A percentile compares a stretch with the other conserved stretches of the same genome.
These are phyloP conservation scores for Didymella lethalis DNA, from an alignment of 2,329 filamentous ascomycete species.

Conservation along the genomic window DNA sequence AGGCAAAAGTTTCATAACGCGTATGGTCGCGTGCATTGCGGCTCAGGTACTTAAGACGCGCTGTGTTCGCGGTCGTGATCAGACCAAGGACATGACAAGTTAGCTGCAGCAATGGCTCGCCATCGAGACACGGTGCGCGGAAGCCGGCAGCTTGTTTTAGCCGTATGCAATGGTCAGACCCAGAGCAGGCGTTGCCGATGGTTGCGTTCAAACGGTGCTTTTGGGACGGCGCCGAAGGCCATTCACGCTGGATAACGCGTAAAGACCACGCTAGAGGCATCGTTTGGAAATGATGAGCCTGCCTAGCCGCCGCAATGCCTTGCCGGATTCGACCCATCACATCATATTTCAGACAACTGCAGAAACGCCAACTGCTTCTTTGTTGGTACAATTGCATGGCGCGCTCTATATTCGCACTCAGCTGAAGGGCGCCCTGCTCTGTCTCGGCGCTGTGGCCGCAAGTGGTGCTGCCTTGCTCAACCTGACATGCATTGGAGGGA, in stretches of 20 bases:
- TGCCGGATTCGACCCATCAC: slow-evolving; percentile 34
- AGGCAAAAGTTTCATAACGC: slow-evolving; percentile 32
- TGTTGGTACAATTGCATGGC: slow-evolving; percentile 24
- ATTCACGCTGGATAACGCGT: slow-evolving; percentile 28
- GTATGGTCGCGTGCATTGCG: slow-evolving; percentile 43
- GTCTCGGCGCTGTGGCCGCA: slow-evolving; percentile 16
- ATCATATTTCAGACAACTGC: slow-evolving; percentile 25
- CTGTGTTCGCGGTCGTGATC: slow-evolving; percentile 45
- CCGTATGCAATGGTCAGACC: slow-evolving; percentile 36
- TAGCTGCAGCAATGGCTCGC: slow-evolving; percentile 20
- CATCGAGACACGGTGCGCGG: slow-evolving; percentile 33
- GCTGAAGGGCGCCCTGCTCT: slow-evolving; percentile 23
- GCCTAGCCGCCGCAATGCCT: slow-evolving; percentile 37
- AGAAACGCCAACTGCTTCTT: slow-evolving; percentile 33
- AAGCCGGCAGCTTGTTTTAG: slow-evolving; percentile 40
- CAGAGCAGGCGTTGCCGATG: slow-evolving; percentile 36
- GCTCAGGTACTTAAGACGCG: slow-evolving; percentile 41
- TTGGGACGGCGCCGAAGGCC: slow-evolving; percentile 21
- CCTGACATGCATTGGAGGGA: slow-evolving; percentile 24
- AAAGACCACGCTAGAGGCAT: slow-evolving; percentile 38
- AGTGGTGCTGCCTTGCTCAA: slow-evolving; percentile 32
- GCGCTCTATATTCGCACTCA: slow-evolving; percentile 4
- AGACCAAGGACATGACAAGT: slow-evolving; percentile 34
- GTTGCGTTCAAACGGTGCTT: slow-evolving; percentile 37
- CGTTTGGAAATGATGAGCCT: slow-evolving; percentile 33